These are phyloP conservation scores for Penicillium olsonii DNA, from an alignment of 2,329 filamentous ascomycete species.

Conservation along the genomic window DNA sequence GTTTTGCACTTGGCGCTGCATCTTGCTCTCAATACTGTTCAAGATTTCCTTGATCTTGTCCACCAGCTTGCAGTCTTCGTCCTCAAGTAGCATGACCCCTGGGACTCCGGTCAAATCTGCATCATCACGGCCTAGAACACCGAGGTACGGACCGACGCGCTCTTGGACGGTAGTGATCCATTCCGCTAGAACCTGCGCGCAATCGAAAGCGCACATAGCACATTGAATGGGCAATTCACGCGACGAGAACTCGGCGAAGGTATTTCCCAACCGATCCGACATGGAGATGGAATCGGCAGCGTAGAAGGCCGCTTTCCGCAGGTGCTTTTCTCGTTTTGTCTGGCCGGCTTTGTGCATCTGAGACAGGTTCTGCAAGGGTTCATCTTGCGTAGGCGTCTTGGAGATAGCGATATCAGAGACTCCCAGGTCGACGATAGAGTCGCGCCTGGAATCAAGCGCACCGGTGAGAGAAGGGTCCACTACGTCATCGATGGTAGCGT, in stretches of 20 bases:
- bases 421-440: constrained; percentile 39
- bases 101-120: constrained; percentile 79
- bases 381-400: constrained; percentile 38
- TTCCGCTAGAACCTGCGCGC: constrained; percentile 88
- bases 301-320: constrained; percentile 93
- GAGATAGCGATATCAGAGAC: constrained; percentile 40
- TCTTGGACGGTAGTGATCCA: constrained; percentile 94
- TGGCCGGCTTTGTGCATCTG: constrained; percentile 38
- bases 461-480: constrained; percentile 32
- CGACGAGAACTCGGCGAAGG: constrained; percentile 80
- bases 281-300: constrained; percentile 88
- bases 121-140: constrained; percentile 79
- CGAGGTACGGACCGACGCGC: constrained; percentile 84
- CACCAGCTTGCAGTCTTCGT: constrained; percentile 85
- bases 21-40: constrained; percentile 74
- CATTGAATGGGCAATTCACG: constrained; percentile 86
- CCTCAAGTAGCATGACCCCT: constrained; percentile 85
- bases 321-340: constrained; percentile 78
- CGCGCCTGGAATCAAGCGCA: constrained; percentile 28
- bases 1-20: constrained; percentile 62
- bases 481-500: constrained; percentile 41
- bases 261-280: constrained; percentile 81
- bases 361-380: constrained; percentile 31
- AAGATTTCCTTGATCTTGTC: constrained; percentile 81
- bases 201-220: constrained; percentile 90